phyloP scores from a whole-genome alignment of 495 filamentous ascomycete genomes.

The Aspergillus incahuasiensis region DNA sequence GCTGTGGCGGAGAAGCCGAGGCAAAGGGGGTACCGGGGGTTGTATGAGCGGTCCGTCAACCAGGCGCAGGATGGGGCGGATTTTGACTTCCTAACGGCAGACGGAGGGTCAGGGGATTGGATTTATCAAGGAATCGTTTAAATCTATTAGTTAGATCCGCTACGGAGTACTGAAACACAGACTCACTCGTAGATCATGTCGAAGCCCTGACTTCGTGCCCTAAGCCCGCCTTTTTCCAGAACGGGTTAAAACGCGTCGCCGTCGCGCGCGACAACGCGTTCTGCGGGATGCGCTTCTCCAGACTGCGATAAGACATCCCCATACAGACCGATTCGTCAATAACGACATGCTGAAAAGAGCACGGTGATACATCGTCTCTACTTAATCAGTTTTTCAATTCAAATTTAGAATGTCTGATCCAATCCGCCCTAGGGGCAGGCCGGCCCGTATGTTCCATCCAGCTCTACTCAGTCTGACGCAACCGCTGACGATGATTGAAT shows the following conservation, averaged over 20 bases:
- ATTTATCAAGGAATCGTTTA: not conserved
- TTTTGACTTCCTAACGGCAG: conserved; percentile 60
- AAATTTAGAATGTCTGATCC: conserved; percentile 32
- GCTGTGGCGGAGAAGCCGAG: conserved; percentile 26
- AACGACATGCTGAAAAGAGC: conserved; percentile 9
- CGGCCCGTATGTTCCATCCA: conserved; percentile 37
- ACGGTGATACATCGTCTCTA: not conserved
- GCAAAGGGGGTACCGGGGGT: conserved; percentile 55
- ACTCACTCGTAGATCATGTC: too few relatives aligned
- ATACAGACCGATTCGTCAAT: not conserved
- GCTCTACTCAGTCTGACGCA: not conserved
- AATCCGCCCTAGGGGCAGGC: conserved; percentile 40
- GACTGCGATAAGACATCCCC: not conserved
- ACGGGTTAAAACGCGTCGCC: conserved; percentile 27
- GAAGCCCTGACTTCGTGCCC: conserved; percentile 31
- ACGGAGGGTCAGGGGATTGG: conserved; percentile 10
- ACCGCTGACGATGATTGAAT: conserved; percentile 13
- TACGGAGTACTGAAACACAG: too few relatives aligned
- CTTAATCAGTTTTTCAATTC: not conserved
- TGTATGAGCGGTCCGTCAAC: conserved; percentile 62
- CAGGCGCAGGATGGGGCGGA: conserved; percentile 61
- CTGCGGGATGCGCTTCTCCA: not conserved
- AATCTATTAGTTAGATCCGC: not conserved
- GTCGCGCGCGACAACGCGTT: conserved; percentile 29
- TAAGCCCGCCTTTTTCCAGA: conserved; percentile 35